Conservation (phyloP, 805 yeast genomes). For the Yarrowia divulgata region DNA sequence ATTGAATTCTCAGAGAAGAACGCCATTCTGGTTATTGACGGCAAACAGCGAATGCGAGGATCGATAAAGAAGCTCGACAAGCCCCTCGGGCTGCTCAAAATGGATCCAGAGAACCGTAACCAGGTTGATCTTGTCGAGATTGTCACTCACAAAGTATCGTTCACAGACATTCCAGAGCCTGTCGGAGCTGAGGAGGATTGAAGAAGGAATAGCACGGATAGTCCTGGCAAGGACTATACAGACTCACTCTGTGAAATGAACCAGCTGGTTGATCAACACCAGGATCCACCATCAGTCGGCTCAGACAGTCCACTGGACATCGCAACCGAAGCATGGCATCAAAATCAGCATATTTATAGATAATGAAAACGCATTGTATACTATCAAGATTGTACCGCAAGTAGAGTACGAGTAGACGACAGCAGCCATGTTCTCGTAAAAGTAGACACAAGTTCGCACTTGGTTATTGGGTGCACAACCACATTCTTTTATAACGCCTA, state of each 20-base stretch:
- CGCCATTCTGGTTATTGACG: constrained; percentile 25
- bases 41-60: constrained; percentile 31
- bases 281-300: not conserved
- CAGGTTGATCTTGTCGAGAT: constrained; percentile 27
- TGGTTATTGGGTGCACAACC: no score
- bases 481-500: no score
- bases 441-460: no score
- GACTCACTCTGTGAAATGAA: no score
- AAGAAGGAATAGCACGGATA: no score
- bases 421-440: no score
- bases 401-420: no score
- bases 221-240: no score
- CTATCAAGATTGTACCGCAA: no score
- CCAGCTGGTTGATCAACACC: no score
- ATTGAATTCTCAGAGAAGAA: constrained; percentile 4
- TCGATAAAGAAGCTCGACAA: constrained; percentile 33
- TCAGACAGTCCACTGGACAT: no score
- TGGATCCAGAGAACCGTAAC: constrained; percentile 3
- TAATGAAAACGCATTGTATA: constrained; percentile 3
- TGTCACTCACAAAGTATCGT: constrained; percentile 28
- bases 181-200: not conserved
- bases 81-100: constrained; percentile 34
- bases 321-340: not conserved
- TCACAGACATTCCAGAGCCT: constrained; percentile 27
- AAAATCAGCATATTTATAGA: constrained; percentile 6